Evolutionary conservation across 1,284 basidiomycete species (phyloP).

Genomic region (Naganishia albida): DNA sequence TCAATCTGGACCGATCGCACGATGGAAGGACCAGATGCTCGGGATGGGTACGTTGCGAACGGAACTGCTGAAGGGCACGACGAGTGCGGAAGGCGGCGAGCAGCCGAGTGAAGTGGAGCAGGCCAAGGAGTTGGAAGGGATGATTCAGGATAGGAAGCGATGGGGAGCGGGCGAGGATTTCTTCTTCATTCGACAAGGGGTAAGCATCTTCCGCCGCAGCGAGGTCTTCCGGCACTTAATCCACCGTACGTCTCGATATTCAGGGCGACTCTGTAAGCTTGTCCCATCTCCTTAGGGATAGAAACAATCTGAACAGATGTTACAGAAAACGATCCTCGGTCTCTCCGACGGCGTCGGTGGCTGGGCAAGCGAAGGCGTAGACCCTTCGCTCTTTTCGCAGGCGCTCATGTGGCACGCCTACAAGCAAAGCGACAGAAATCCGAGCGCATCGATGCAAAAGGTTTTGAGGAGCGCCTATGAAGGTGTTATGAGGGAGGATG

Average conservation of each 20-base stretch:
- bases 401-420: slow-evolving; percentile 57
- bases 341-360: slow-evolving; percentile 61
- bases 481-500: slow-evolving; percentile 53
- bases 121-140: slow-evolving; percentile 5
- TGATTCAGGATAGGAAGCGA: slow-evolving; percentile 24
- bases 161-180: slow-evolving; percentile 40
- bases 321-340: slow-evolving; percentile 50
- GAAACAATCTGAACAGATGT: neutral
- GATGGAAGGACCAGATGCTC: slow-evolving; percentile 33
- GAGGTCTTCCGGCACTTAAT: neutral
- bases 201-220: slow-evolving; percentile 18
- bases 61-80: slow-evolving; percentile 29
- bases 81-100: slow-evolving; percentile 17
- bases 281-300: neutral
- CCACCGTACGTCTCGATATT: neutral
- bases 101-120: slow-evolving; percentile 23
- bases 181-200: slow-evolving; percentile 35
- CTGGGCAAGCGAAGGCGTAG: slow-evolving; percentile 58
- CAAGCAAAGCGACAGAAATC: slow-evolving; percentile 39
- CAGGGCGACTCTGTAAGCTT: slow-evolving; percentile 13
- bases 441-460: slow-evolving; percentile 42
- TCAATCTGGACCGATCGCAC: slow-evolving; percentile 28
- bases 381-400: slow-evolving; percentile 59
- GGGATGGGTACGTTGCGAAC: slow-evolving; percentile 26
- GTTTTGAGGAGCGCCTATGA: slow-evolving; percentile 56